Percentiles rank a stretch among this genome's conserved stretches.
phyloP scores from a whole-genome alignment of 495 filamentous ascomycete species.

The Neurospora hispaniola region DNA sequence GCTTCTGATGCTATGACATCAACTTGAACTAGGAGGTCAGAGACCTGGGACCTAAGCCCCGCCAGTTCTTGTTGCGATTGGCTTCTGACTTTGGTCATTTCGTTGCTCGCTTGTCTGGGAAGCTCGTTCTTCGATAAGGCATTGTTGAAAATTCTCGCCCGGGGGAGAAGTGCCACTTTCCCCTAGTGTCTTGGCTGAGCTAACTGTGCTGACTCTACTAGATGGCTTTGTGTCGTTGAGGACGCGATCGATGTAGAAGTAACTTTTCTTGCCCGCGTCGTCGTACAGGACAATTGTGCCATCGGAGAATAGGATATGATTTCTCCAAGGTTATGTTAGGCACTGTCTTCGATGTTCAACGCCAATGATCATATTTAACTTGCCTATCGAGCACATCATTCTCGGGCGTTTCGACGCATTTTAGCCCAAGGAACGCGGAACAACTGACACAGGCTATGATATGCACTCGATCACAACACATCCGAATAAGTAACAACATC shows the following conservation, averaged over 20 bases:
- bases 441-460: slow-evolving; percentile 23
- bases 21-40: background rate
- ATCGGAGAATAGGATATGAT: slow-evolving; percentile 17
- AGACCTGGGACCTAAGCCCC: slow-evolving; percentile 1
- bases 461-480: slow-evolving; percentile 17
- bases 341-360: accelerated
- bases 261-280: slow-evolving; percentile 4
- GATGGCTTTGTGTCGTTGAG: slow-evolving; percentile 18
- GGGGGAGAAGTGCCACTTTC: background rate
- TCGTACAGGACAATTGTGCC: slow-evolving; percentile 11
- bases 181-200: background rate
- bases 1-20: slow-evolving; percentile 1
- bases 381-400: slow-evolving; percentile 29
- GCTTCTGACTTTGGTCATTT: too few relatives aligned
- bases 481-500: background rate
- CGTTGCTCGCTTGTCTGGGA: slow-evolving; percentile 6
- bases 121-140: slow-evolving; percentile 16
- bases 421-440: slow-evolving; percentile 15
- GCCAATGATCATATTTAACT: background rate
- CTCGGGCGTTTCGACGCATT: slow-evolving; percentile 19
- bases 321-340: slow-evolving; percentile 8
- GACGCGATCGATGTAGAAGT: slow-evolving; percentile 18
- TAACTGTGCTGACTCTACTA: background rate
- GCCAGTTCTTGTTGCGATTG: background rate
- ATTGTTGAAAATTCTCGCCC: slow-evolving; percentile 1